These are phyloP conservation scores for Coprinopsis cinerea DNA, from an alignment of 768 basidiomycete species.

Conservation along the genomic window DNA sequence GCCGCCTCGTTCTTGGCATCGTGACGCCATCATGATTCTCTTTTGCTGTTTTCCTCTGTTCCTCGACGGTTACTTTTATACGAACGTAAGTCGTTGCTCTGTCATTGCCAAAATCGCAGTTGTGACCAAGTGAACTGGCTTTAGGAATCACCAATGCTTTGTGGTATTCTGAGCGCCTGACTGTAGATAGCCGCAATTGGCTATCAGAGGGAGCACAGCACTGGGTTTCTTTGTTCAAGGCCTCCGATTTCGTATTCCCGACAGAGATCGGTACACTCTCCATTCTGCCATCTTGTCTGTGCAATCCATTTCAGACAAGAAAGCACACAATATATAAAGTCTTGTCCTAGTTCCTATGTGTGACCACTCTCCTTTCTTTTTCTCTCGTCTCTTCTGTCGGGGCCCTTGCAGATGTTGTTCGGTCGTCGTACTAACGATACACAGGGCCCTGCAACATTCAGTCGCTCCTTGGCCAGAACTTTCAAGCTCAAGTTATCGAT, in stretches of 20 bases:
- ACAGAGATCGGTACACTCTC: constrained; percentile 8
- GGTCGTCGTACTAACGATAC: constrained; percentile 3
- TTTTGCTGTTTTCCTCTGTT: not conserved
- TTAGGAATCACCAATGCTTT: no score
- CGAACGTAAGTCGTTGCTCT: not conserved
- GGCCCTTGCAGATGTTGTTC: constrained; percentile 10
- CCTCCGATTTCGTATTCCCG: constrained; percentile 8
- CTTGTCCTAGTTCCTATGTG: constrained; percentile 12
- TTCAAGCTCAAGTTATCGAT: constrained; percentile 31
- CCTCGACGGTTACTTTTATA: not conserved
- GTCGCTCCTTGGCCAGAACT: constrained; percentile 44
- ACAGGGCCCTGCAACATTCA: constrained; percentile 38
- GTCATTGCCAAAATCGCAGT: not conserved
- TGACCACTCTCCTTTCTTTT: constrained; percentile 3
- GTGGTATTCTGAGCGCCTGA: not conserved
- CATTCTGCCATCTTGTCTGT: constrained; percentile 8
- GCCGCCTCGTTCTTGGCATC: not conserved
- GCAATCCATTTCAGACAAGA: not conserved
- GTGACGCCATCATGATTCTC: not conserved
- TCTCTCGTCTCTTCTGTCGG: not conserved
- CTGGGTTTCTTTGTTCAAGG: constrained; percentile 11
- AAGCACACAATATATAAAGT: not conserved
- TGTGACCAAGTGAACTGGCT: not conserved
- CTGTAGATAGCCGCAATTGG: not conserved
- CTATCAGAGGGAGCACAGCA: constrained; percentile 13